Percentiles rank a stretch among this genome's conserved stretches.
These are phyloP conservation scores for Aspergillus piperis DNA, from an alignment of 2,329 filamentous ascomycete genomes.

Conservation along the genomic window DNA sequence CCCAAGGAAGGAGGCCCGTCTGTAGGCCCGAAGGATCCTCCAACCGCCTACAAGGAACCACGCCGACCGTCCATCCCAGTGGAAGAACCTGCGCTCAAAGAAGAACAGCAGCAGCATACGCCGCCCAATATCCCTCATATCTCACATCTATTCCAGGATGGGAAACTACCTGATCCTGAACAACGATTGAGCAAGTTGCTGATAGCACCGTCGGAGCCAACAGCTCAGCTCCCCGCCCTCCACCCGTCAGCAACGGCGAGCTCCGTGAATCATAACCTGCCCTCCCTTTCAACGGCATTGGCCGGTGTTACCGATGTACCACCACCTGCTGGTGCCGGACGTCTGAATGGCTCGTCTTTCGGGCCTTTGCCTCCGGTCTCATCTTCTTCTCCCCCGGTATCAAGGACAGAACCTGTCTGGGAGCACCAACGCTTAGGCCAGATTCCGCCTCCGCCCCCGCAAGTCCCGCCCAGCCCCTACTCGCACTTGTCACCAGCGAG, in stretches of 20 bases:
- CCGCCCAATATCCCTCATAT: slow-evolving; percentile 17
- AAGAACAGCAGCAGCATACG: slow-evolving; percentile 17
- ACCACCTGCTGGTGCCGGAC: slow-evolving; percentile 28
- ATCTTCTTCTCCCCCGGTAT: slow-evolving; percentile 28
- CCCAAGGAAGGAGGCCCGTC: background rate
- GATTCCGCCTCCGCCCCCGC: slow-evolving; percentile 28
- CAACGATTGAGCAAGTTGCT: slow-evolving; percentile 37
- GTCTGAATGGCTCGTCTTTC: slow-evolving; percentile 29
- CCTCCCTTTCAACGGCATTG: slow-evolving; percentile 45
- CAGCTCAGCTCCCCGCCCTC: slow-evolving; percentile 40
- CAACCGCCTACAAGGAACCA: background rate
- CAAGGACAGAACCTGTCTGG: slow-evolving; percentile 30
- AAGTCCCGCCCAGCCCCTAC: slow-evolving; percentile 38
- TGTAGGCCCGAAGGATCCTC: background rate
- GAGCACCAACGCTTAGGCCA: slow-evolving; percentile 34
- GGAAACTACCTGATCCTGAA: slow-evolving; percentile 2
- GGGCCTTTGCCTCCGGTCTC: slow-evolving; percentile 26
- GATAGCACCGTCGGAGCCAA: slow-evolving; percentile 34
- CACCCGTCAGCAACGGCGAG: slow-evolving; percentile 37
- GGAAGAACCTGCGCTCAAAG: background rate
- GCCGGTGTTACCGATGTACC: slow-evolving; percentile 27
- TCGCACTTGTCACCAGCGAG: slow-evolving; percentile 43
- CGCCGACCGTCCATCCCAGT: background rate
- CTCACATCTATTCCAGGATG: background rate
- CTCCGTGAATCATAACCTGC: slow-evolving; percentile 42